Conservation (phyloP, 345 rosid genomes). For the Populus simonii region DNA sequence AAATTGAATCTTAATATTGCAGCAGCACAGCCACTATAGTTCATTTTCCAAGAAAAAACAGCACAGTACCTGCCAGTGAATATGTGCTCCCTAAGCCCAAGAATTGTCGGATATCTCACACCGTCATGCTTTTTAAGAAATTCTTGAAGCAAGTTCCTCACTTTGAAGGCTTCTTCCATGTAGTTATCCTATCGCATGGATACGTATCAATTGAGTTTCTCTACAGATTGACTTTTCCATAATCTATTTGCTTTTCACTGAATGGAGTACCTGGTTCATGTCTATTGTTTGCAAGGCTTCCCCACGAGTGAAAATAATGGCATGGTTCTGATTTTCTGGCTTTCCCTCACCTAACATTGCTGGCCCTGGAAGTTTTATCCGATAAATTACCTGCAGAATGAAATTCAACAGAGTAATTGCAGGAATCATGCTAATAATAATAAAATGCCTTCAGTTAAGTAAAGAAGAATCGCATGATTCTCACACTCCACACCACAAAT, state of each 20-base stretch:
- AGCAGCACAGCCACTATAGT: not conserved
- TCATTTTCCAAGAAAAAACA: not conserved
- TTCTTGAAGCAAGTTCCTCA: slow-evolving; percentile 94
- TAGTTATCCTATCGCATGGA: slow-evolving; percentile 65
- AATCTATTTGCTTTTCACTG: not conserved
- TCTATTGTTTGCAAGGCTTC: slow-evolving; percentile 98
- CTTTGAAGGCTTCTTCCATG: slow-evolving; percentile 97
- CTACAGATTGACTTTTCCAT: too few relatives aligned
- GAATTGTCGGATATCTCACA: slow-evolving; percentile 82
- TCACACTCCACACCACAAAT: too few relatives aligned
- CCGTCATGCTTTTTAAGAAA: slow-evolving; percentile 92
- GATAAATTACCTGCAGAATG: slow-evolving; percentile 69
- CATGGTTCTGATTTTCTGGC: slow-evolving; percentile 99
- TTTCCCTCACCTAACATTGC: slow-evolving; percentile 98
- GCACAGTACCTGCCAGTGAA: slow-evolving; percentile 84
- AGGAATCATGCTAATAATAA: not conserved
- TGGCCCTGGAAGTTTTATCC: slow-evolving; percentile 92
- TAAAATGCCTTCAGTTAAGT: too few relatives aligned
- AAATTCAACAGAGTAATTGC: not conserved
- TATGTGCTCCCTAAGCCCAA: slow-evolving; percentile 96
- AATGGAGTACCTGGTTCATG: slow-evolving; percentile 78
- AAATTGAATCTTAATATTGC: not conserved
- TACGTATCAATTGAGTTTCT: too few relatives aligned
- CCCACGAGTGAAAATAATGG: slow-evolving; percentile 92
- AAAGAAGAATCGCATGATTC: too few relatives aligned